Evolutionary conservation across 169 alveolate species (phyloP).

Genomic region (Plasmodium falciparum): DNA sequence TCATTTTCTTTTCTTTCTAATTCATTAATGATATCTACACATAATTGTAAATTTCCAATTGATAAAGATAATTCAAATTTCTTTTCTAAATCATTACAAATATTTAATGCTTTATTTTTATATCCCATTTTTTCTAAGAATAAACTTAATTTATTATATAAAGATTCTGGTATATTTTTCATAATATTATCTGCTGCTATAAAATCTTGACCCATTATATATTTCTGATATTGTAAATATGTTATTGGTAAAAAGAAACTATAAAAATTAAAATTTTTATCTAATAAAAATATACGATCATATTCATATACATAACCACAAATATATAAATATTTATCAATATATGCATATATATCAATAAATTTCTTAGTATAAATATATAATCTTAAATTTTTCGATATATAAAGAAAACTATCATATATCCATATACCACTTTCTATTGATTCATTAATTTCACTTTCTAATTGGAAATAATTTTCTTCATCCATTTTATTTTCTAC

Average conservation of each 20-base stretch:
- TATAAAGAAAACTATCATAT: constrained; percentile 86
- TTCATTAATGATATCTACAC: constrained; percentile 85
- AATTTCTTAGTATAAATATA: constrained; percentile 86
- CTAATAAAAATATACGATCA: constrained; percentile 83
- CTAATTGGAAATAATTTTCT: constrained; percentile 79
- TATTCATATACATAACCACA: constrained; percentile 88
- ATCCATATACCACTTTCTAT: constrained; percentile 90
- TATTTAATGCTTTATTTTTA: constrained; percentile 91
- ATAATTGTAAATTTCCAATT: constrained; percentile 89
- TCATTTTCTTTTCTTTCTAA: constrained; percentile 80
- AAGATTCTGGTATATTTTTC: constrained; percentile 83
- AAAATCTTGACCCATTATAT: constrained; percentile 78
- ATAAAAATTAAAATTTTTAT: constrained; percentile 81
- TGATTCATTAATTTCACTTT: constrained; percentile 81
- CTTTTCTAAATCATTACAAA: constrained; percentile 93
- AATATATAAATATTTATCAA: constrained; percentile 85
- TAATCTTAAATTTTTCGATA: constrained; percentile 85
- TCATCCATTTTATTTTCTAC: constrained; percentile 30
- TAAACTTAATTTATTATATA: constrained; percentile 91
- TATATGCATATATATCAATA: constrained; percentile 87
- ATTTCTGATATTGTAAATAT: constrained; percentile 83
- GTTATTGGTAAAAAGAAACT: constrained; percentile 79
- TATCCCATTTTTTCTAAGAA: constrained; percentile 93
- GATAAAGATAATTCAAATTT: constrained; percentile 93
- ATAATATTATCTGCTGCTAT: constrained; percentile 86